These are phyloP conservation scores for Brasenia schreberi DNA, from an alignment of 164 flowering plant genomes.

Conservation along the genomic window DNA sequence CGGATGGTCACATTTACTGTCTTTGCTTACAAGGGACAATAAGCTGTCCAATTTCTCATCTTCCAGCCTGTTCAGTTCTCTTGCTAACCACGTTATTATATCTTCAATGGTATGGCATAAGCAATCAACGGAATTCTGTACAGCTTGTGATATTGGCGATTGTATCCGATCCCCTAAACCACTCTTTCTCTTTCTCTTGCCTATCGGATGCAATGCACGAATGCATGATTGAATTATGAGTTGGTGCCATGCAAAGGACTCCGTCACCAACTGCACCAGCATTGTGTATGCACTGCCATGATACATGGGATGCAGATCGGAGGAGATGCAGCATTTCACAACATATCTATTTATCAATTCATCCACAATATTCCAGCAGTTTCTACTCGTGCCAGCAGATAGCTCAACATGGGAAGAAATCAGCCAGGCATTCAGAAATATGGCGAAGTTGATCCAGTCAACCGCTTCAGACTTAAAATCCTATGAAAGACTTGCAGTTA, in stretches of 20 bases:
- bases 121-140: conserved; percentile 32
- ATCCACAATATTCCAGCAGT: conserved; percentile 39
- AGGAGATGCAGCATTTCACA: conserved; percentile 21
- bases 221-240: conserved; percentile 62
- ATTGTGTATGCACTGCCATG: conserved; percentile 26
- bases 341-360: conserved; percentile 36
- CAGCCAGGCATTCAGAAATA: conserved; percentile 71
- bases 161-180: conserved; percentile 28
- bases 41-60: conserved; percentile 33
- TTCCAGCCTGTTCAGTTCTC: conserved; percentile 27
- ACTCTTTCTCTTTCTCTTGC: conserved; percentile 72
- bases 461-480: conserved; percentile 27
- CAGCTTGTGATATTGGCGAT: conserved; percentile 20
- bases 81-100: conserved; percentile 38
- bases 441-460: conserved; percentile 78
- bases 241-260: conserved; percentile 77
- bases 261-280: conserved; percentile 59
- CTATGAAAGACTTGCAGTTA: conserved; percentile 23
- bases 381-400: conserved; percentile 12
- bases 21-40: conserved; percentile 21
- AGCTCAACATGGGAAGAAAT: conserved; percentile 24
- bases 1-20: conserved; percentile 11
- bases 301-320: conserved; percentile 20
- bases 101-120: conserved; percentile 27
- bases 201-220: conserved; percentile 50